These are phyloP conservation scores for Erodium texanum DNA, from an alignment of 441 rosid species.

Conservation along the genomic window DNA sequence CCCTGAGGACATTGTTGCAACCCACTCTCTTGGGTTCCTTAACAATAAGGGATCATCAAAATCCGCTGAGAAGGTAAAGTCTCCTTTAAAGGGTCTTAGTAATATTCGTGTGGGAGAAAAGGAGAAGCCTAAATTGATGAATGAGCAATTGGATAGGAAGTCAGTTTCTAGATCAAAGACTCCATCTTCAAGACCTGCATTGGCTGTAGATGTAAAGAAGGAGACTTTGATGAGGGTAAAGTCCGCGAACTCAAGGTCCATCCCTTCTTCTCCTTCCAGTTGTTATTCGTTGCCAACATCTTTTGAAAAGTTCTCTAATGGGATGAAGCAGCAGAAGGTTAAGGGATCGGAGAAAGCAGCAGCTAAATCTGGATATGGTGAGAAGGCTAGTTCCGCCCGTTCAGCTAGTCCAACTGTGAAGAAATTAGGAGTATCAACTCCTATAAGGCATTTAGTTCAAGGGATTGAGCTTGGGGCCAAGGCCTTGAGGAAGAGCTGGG, in stretches of 20 bases:
- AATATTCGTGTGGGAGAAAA: background rate
- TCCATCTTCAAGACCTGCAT: slow-evolving; percentile 32
- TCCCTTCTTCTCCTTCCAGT: slow-evolving; percentile 83
- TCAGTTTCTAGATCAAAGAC: slow-evolving; percentile 44
- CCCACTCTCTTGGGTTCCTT: slow-evolving; percentile 66
- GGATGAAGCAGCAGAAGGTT: slow-evolving; percentile 65
- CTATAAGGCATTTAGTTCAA: slow-evolving; percentile 50
- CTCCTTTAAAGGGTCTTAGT: background rate
- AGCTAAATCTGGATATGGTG: slow-evolving; percentile 32
- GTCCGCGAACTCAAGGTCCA: slow-evolving; percentile 52
- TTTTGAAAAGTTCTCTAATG: slow-evolving; percentile 73
- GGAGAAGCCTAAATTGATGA: slow-evolving; percentile 26
- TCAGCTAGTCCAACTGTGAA: slow-evolving; percentile 24
- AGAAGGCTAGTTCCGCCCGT: slow-evolving; percentile 40
- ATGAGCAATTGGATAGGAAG: slow-evolving; percentile 27
- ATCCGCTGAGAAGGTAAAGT: slow-evolving; percentile 33
- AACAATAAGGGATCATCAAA: slow-evolving; percentile 32
- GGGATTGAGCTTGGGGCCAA: slow-evolving; percentile 81
- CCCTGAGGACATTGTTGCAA: slow-evolving; percentile 93
- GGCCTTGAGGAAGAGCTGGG: slow-evolving; percentile 95
- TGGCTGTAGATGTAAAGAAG: slow-evolving; percentile 48
- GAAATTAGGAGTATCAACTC: slow-evolving; percentile 37
- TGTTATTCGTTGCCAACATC: slow-evolving; percentile 81
- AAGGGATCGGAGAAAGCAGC: slow-evolving; percentile 48
- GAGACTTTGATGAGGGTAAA: slow-evolving; percentile 41